phyloP scores from a whole-genome alignment of 345 rosid species.

The Pugionium cornutum region DNA sequence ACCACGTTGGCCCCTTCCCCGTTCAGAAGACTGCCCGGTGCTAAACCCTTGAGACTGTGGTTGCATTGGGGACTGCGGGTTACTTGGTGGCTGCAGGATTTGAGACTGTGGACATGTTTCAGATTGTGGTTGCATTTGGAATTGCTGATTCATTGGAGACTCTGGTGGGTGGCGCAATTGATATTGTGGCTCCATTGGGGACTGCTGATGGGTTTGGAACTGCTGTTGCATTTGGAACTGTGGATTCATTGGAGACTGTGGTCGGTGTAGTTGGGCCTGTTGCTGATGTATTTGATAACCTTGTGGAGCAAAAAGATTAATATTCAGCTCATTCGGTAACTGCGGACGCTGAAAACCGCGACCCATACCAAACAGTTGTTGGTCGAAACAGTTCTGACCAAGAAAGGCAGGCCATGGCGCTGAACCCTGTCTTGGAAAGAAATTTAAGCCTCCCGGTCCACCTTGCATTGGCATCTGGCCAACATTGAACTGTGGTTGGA shows the following conservation, averaged over 20 bases:
- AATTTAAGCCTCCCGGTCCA: slow-evolving; percentile 50
- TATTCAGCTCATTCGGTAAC: slow-evolving; percentile 24
- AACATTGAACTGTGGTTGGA: slow-evolving; percentile 58
- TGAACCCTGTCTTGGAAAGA: slow-evolving; percentile 44
- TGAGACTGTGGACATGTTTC: slow-evolving; percentile 35
- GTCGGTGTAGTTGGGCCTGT: slow-evolving; percentile 27
- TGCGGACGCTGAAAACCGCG: slow-evolving; percentile 32
- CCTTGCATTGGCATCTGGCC: slow-evolving; percentile 49
- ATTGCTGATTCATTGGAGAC: slow-evolving; percentile 15
- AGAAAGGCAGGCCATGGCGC: slow-evolving; percentile 53
- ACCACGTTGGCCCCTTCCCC: slow-evolving; percentile 47
- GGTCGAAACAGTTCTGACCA: slow-evolving; percentile 60
- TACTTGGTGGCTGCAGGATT: slow-evolving; percentile 19
- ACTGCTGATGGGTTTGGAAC: slow-evolving; percentile 32
- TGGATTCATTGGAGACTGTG: slow-evolving; percentile 12
- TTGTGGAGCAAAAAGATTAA: slow-evolving; percentile 35
- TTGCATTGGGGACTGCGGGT: slow-evolving; percentile 32
- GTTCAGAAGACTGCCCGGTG: slow-evolving; percentile 42
- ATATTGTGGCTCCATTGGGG: slow-evolving; percentile 15
- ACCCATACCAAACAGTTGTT: slow-evolving; percentile 45
- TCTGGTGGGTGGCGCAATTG: slow-evolving; percentile 22
- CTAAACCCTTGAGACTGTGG: slow-evolving; percentile 45
- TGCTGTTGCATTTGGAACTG: slow-evolving; percentile 33
- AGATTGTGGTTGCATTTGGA: slow-evolving; percentile 36
- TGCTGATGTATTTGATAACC: slow-evolving; percentile 33